phyloP scores from a whole-genome alignment of 176 grass and related monocot genomes.

The Ananas comosus region DNA sequence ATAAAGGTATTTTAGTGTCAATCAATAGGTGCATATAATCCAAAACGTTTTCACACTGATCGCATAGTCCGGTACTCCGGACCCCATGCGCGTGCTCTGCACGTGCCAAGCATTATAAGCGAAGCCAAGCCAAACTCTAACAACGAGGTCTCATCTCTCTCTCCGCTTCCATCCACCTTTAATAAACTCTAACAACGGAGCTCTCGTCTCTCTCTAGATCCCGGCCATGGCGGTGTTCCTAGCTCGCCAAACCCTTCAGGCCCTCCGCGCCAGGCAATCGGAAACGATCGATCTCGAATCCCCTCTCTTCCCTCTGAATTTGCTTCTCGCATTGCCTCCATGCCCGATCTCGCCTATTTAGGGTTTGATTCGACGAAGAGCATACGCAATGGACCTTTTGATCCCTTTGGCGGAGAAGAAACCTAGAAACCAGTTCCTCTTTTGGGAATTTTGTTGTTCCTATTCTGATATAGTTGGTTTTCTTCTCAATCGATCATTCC shows the following conservation, averaged over 20 bases:
- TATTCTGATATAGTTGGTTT: background rate
- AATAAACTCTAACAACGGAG: constrained; percentile 1
- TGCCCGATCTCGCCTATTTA: background rate
- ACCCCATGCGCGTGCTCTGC: no score
- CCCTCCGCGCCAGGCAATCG: constrained; percentile 54
- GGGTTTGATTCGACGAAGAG: background rate
- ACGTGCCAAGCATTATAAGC: no score
- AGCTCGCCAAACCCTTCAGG: constrained; percentile 62
- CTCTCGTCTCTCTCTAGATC: constrained; percentile 18
- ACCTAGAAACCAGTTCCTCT: background rate
- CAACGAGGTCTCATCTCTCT: background rate
- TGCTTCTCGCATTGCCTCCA: background rate
- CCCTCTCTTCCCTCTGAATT: background rate
- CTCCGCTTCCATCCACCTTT: no score
- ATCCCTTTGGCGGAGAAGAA: background rate
- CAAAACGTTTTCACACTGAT: no score
- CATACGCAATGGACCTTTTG: background rate
- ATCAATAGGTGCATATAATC: no score
- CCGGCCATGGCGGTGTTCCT: constrained; percentile 58
- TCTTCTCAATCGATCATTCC: background rate
- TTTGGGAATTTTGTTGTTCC: background rate
- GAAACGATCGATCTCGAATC: constrained; percentile 26
- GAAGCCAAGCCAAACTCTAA: background rate
- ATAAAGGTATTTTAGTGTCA: no score
- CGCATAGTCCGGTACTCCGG: no score